Conservation (phyloP, 805 yeast species). For the Trichomonascus vanleenenianus region DNA sequence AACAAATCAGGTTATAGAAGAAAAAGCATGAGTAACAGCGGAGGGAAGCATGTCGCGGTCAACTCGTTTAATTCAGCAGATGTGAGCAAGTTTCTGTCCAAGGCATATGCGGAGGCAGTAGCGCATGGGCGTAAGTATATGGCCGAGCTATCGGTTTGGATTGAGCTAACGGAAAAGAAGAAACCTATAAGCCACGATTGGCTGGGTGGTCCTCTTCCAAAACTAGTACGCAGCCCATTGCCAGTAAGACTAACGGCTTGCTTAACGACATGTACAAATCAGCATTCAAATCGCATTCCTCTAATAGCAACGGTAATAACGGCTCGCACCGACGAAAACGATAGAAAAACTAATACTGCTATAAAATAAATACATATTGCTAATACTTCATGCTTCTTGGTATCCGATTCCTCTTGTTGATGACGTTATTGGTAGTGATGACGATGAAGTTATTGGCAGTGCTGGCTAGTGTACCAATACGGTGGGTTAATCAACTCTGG, state of each 20-base stretch:
- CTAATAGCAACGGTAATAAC: background rate
- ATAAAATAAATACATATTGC: background rate
- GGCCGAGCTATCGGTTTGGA: background rate
- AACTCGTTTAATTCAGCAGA: constrained; percentile 14
- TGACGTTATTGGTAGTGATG: no score
- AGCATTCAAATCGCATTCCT: background rate
- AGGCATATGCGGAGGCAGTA: constrained; percentile 11
- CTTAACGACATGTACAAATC: constrained; percentile 8
- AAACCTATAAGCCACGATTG: background rate
- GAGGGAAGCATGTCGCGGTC: constrained; percentile 4
- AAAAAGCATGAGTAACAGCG: constrained; percentile 1
- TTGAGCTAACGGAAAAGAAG: background rate
- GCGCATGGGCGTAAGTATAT: constrained; percentile 10
- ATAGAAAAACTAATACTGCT: background rate
- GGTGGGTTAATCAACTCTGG: constrained; percentile 16
- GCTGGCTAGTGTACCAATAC: background rate
- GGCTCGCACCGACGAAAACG: background rate
- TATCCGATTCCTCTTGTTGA: no score
- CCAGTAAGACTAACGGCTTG: constrained; percentile 4
- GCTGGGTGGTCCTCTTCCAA: background rate
- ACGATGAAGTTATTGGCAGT: background rate
- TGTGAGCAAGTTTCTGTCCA: constrained; percentile 11
- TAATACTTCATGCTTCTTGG: background rate
- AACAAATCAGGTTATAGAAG: no score
- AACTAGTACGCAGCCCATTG: background rate